phyloP scores from a whole-genome alignment of 345 rosid species.

The Linum trigynum region DNA sequence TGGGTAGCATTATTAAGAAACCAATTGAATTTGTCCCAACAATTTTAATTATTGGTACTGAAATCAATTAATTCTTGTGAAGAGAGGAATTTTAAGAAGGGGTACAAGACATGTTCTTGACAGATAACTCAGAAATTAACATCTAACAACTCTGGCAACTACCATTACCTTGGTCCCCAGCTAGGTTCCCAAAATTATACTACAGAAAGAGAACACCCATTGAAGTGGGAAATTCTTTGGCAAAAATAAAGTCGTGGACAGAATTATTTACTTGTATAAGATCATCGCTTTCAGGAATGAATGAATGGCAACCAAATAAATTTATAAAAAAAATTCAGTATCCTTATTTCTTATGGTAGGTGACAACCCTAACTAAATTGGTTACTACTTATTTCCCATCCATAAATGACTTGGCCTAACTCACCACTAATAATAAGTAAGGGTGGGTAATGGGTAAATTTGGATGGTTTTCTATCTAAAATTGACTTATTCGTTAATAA shows the following conservation, averaged over 20 bases:
- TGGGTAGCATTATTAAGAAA: no score
- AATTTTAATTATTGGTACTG: no score
- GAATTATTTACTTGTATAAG: no score
- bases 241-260: no score
- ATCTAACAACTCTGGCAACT: not conserved
- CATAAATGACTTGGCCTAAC: slow-evolving; percentile 1
- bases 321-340: no score
- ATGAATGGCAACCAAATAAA: not conserved
- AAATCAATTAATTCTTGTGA: no score
- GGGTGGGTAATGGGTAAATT: no score
- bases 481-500: no score
- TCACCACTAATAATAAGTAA: not conserved
- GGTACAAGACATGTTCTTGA: not conserved
- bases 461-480: no score
- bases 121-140: not conserved
- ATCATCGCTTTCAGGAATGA: not conserved
- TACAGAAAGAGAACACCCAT: not conserved
- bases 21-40: no score
- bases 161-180: not conserved
- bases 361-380: not conserved
- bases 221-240: no score
- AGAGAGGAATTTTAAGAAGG: not conserved
- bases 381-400: not conserved
- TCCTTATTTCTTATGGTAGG: not conserved
- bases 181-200: not conserved